These are phyloP conservation scores for Podochytrium sp. DNA, from an alignment of 192 early-diverging fungal species.

Conservation along the genomic window DNA sequence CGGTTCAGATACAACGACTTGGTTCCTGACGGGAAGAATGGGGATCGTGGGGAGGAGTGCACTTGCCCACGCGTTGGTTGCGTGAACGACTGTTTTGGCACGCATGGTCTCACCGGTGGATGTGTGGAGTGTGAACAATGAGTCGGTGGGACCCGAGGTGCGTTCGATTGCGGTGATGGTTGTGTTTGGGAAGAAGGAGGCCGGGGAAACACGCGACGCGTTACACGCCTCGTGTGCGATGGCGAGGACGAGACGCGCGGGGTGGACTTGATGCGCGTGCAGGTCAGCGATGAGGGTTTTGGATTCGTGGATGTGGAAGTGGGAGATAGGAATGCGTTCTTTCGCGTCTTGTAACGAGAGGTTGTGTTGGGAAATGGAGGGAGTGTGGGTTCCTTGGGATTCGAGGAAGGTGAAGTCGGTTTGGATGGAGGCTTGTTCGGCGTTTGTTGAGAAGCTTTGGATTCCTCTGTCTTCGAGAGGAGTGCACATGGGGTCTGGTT, in stretches of 20 bases:
- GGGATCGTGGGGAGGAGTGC: conserved; percentile 41
- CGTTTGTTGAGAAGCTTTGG: background rate
- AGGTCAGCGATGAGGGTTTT: background rate
- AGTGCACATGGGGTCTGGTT: conserved; percentile 19
- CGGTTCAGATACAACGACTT: conserved; percentile 51
- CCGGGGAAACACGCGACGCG: too few relatives aligned
- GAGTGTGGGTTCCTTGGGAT: background rate
- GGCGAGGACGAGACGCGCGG: background rate
- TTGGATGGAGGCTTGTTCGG: background rate
- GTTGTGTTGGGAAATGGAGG: conserved; percentile 9
- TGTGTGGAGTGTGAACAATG: background rate
- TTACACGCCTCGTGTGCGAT: background rate
- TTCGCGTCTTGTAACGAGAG: conserved; percentile 27
- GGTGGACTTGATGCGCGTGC: background rate
- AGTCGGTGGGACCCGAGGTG: too few relatives aligned
- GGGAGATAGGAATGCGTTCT: background rate
- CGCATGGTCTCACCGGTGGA: conserved; percentile 6
- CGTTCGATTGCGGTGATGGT: too few relatives aligned
- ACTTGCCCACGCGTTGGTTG: conserved; percentile 50
- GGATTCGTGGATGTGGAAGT: background rate
- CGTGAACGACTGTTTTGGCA: conserved; percentile 43
- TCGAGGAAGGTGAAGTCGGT: conserved; percentile 20
- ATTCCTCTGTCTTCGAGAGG: conserved; percentile 27
- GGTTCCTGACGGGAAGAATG: conserved; percentile 52
- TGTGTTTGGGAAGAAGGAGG: background rate